These are phyloP conservation scores for Akanthomyces muscarius DNA, from an alignment of 2,329 filamentous ascomycete genomes.

Conservation along the genomic window DNA sequence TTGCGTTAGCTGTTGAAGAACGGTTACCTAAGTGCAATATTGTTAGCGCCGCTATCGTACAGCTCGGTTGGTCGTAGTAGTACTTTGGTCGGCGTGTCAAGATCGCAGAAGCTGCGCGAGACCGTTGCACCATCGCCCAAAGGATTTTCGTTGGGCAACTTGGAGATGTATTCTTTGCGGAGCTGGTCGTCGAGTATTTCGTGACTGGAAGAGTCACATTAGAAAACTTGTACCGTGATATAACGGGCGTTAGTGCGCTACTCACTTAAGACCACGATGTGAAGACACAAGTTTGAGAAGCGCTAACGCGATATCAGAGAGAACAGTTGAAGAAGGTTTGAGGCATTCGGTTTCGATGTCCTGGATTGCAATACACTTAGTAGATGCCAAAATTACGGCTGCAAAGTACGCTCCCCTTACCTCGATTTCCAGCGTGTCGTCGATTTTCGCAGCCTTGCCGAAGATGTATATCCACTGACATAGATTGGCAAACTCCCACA, in stretches of 20 bases:
- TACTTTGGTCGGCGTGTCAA: conserved; percentile 79
- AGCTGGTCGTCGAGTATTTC: conserved; percentile 94
- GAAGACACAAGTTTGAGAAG: conserved; percentile 92
- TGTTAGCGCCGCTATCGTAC: not conserved
- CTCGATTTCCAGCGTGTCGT: conserved; percentile 84
- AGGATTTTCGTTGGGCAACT: conserved; percentile 74
- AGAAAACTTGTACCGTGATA: conserved; percentile 13
- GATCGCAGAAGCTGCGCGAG: conserved; percentile 68
- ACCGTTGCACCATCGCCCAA: conserved; percentile 72
- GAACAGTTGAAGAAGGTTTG: conserved; percentile 68
- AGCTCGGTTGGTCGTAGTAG: conserved; percentile 16
- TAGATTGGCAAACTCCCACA: conserved; percentile 93
- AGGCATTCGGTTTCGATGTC: conserved; percentile 86
- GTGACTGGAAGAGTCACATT: conserved; percentile 46
- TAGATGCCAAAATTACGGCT: not conserved
- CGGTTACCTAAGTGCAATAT: conserved; percentile 49
- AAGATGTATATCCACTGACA: conserved; percentile 94
- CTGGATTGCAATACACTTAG: conserved; percentile 41
- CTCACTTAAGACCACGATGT: conserved; percentile 86
- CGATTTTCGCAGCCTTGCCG: conserved; percentile 82
- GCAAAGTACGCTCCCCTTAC: conserved; percentile 44
- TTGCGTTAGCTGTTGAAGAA: conserved; percentile 83
- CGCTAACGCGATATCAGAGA: conserved; percentile 78
- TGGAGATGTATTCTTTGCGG: conserved; percentile 80
- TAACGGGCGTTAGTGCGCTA: conserved; percentile 22